Conservation (phyloP, 768 basidiomycete genomes). For the Phanerodontia chrysosporium region DNA sequence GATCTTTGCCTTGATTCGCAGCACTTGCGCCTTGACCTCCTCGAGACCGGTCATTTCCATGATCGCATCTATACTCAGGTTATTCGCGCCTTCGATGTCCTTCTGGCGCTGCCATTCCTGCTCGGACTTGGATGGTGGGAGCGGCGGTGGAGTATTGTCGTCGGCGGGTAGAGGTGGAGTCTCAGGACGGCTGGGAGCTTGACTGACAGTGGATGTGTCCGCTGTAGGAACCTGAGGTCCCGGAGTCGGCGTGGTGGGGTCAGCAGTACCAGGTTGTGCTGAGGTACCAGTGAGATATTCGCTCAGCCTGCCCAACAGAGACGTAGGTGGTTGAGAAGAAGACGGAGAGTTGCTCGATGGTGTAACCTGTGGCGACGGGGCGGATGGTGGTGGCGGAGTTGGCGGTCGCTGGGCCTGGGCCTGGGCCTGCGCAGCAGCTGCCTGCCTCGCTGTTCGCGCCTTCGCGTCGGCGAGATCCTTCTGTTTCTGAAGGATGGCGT, state of each 20-base stretch:
- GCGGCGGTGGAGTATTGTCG: neutral
- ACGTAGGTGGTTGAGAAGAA: too few species aligned
- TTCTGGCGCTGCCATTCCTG: slow-evolving; percentile 59
- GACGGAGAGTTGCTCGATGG: neutral
- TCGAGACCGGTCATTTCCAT: slow-evolving; percentile 73
- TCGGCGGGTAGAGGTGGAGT: neutral
- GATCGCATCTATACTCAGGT: slow-evolving; percentile 54
- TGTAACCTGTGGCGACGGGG: too few species aligned
- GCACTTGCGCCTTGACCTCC: slow-evolving; percentile 54
- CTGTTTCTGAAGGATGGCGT: slow-evolving; percentile 38
- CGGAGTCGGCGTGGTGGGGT: too few species aligned
- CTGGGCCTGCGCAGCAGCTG: neutral
- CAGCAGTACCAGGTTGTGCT: neutral
- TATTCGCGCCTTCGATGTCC: slow-evolving; percentile 44
- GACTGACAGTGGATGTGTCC: too few species aligned
- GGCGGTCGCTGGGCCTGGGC: neutral
- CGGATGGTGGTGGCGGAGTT: neutral
- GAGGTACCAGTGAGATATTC: too few species aligned
- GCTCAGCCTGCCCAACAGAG: too few species aligned
- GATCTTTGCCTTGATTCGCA: slow-evolving; percentile 57
- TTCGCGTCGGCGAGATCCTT: slow-evolving; percentile 39
- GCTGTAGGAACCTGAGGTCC: too few species aligned
- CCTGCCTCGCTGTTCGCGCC: neutral
- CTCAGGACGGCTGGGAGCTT: too few species aligned
- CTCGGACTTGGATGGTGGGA: slow-evolving; percentile 13